Percentiles rank a stretch among this genome's conserved stretches.
Evolutionary conservation across 192 early-diverging fungal genomes (phyloP).

Genomic region (Coemansia sp.): DNA sequence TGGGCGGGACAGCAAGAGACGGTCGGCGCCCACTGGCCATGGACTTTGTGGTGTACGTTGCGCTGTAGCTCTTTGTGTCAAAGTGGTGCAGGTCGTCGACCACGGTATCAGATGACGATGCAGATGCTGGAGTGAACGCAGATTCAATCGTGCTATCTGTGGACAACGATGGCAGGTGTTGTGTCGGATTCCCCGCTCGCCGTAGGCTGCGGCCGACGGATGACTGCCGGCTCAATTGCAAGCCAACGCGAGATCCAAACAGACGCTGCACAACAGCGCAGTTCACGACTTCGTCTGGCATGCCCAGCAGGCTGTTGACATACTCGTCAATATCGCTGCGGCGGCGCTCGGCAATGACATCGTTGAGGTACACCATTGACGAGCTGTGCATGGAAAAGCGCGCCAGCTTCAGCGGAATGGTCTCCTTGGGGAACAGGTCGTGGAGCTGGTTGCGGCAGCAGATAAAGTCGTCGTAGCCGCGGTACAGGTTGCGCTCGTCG

Average conservation of each 20-base stretch:
- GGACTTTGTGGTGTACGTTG: constrained; percentile 1
- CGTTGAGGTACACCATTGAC: constrained; percentile 62
- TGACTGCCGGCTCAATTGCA: background rate
- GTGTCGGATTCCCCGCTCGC: constrained; percentile 5
- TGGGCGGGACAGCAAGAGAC: constrained; percentile 7
- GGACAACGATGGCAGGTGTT: constrained; percentile 35
- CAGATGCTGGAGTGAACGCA: constrained; percentile 32
- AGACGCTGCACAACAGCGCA: constrained; percentile 37
- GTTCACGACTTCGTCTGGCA: constrained; percentile 59
- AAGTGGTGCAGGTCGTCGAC: constrained; percentile 21
- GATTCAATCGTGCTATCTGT: constrained; percentile 26
- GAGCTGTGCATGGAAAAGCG: constrained; percentile 64
- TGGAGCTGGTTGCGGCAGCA: constrained; percentile 69
- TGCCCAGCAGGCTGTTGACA: constrained; percentile 59
- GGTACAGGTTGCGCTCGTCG: constrained; percentile 60
- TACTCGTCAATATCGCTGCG: constrained; percentile 65
- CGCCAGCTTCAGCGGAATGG: constrained; percentile 39
- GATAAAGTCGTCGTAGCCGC: constrained; percentile 79
- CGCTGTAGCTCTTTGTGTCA: constrained; percentile 12
- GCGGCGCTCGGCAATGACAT: constrained; percentile 64
- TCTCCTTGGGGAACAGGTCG: constrained; percentile 64
- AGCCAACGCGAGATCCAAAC: constrained; percentile 40
- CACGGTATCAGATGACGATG: constrained; percentile 35
- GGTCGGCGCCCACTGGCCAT: constrained; percentile 11
- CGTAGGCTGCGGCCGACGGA: background rate